Base-by-base conservation (phyloP, 1,284 basidiomycete species). In the Cystobasidium slooffiae region DNA sequence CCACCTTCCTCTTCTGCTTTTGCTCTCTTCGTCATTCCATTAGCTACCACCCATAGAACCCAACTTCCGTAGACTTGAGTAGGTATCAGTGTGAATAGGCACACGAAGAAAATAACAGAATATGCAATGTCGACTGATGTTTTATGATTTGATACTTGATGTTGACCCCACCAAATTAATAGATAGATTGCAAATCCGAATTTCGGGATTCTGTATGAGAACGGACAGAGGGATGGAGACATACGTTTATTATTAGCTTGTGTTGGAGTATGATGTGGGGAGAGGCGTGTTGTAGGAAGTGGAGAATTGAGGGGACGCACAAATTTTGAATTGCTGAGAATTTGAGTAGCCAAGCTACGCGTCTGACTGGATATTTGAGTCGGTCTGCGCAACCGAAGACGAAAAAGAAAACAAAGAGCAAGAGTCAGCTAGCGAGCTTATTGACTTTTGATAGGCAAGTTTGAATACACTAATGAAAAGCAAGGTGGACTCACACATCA, bases 141-240 rank as follows among this genome's bases (percentile, higher is more conserved):
- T 37, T 31, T 20, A 22, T 51, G 18, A 49, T 67, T 37, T 14
- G 39, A 22, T 41, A 37, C 20, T 39, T 67, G 65, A 18, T 55
- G 31, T 16, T 24, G 22, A 20, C 65, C 65, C 65, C 65, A 67
- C 65, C 65, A 67, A 16, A 55, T 49, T 16, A 67, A 39, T 16
- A 67, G 14, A 39, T 67, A 67, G 65, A 67, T 52, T 8, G 65
- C 65, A 22, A 67, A 67, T 31, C 47, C 49, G 31, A 67, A 52
- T 39, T 67, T 67, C 8, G 51, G 51, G 14, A 67, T 53, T 31
- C 65, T 67, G 47, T 9, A 3, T 37, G 31, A 31, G 31, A 31
- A 31, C 31, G 5, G 31, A 31, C 1, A 2, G 31, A 31, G 31
- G 5, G 31, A 31, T 1, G 31, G 31, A 5, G 31, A n/a, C 47